Conservation (phyloP, 169 alveolate species). For the Babesia ovis region DNA sequence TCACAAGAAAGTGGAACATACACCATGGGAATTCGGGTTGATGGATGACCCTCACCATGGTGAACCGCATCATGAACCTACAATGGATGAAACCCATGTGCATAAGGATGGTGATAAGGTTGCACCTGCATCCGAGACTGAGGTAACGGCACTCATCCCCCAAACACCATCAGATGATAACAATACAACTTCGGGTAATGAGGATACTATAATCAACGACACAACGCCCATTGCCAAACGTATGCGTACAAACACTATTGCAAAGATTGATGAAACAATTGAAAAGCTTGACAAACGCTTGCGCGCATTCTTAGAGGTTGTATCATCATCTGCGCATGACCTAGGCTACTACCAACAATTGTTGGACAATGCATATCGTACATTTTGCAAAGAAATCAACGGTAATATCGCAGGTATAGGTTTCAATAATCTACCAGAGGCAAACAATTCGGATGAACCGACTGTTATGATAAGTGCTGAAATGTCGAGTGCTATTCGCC, state of each 20-base stretch:
- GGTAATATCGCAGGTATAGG: constrained; percentile 4
- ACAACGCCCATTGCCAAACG: background rate
- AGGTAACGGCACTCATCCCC: constrained; percentile 11
- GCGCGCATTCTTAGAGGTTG: constrained; percentile 5
- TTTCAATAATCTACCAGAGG: background rate
- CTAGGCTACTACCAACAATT: constrained; percentile 12
- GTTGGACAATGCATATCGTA: constrained; percentile 21
- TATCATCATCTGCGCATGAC: constrained; percentile 13
- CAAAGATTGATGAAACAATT: constrained; percentile 17
- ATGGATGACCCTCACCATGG: too few relatives aligned
- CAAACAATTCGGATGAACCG: background rate
- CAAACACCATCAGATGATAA: constrained; percentile 3
- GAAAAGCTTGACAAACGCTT: constrained; percentile 6
- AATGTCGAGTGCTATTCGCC: constrained; percentile 37
- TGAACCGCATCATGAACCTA: too few relatives aligned
- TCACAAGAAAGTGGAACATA: too few relatives aligned
- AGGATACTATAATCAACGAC: constrained; percentile 17
- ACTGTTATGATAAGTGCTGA: constrained; percentile 22
- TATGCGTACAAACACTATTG: constrained; percentile 1
- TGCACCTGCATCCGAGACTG: background rate
- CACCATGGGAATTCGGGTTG: too few relatives aligned
- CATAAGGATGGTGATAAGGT: too few relatives aligned
- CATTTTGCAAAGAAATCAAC: constrained; percentile 27
- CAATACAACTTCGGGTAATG: constrained; percentile 15
- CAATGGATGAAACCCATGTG: too few relatives aligned